Evolutionary conservation across 108 stramenopile species (phyloP).

Genomic region (Phaeodactylum tricornutum): DNA sequence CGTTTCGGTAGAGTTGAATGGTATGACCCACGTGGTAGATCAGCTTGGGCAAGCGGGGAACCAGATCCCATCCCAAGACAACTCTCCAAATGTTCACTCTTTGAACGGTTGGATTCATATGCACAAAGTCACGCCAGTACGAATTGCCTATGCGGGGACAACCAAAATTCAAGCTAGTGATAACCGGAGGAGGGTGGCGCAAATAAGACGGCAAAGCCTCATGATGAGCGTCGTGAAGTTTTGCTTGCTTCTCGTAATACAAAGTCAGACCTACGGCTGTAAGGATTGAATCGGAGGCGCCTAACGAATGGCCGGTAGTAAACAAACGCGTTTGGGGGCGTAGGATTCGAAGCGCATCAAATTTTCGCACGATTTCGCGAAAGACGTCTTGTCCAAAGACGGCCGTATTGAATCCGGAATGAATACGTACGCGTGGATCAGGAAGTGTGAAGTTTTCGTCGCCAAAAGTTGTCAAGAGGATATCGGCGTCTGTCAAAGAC

Average conservation of each 20-base stretch:
- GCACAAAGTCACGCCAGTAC: slow-evolving; percentile 37
- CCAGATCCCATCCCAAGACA: slow-evolving; percentile 65
- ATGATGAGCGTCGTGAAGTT: not conserved
- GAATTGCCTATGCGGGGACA: slow-evolving; percentile 66
- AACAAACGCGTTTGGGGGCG: slow-evolving; percentile 14
- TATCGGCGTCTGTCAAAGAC: slow-evolving; percentile 57
- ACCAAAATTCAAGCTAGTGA: slow-evolving; percentile 68
- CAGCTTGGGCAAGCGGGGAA: slow-evolving; percentile 63
- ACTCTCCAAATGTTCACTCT: slow-evolving; percentile 35
- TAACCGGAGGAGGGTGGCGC: not conserved
- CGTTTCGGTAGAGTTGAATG: slow-evolving; percentile 35
- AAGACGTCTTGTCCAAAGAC: slow-evolving; percentile 51
- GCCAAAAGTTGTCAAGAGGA: slow-evolving; percentile 49
- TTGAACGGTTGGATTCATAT: slow-evolving; percentile 24
- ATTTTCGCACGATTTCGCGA: slow-evolving; percentile 19
- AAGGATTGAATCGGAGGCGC: slow-evolving; percentile 64
- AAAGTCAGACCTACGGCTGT: slow-evolving; percentile 48
- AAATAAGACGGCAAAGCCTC: not conserved
- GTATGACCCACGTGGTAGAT: slow-evolving; percentile 79
- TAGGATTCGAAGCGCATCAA: slow-evolving; percentile 8
- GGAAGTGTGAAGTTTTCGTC: slow-evolving; percentile 15
- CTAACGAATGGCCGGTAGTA: slow-evolving; percentile 71
- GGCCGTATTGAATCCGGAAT: slow-evolving; percentile 71
- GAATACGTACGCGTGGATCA: slow-evolving; percentile 21
- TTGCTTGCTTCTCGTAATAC: not conserved